Conservation (phyloP, 2,329 filamentous ascomycete species). For the Alternaria sp. region DNA sequence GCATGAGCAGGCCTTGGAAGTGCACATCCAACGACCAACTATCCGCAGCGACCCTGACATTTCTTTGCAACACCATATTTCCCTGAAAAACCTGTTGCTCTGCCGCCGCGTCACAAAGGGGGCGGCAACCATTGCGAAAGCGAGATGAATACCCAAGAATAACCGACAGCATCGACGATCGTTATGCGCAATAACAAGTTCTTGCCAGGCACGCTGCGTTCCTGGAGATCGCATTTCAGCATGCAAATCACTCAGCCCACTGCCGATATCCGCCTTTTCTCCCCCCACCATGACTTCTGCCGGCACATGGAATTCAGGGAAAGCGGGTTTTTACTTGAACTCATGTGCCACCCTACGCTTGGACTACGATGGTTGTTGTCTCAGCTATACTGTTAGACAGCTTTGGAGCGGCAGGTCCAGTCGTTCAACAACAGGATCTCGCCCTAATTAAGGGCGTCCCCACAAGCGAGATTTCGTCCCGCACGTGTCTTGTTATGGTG, state of each 20-base stretch:
- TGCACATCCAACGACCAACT: neutral
- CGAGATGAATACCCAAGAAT: neutral
- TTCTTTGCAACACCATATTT: neutral
- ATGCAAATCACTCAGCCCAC: slow-evolving; percentile 8
- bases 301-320: slow-evolving; percentile 11
- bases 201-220: slow-evolving; percentile 13
- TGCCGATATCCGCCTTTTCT: slow-evolving; percentile 11
- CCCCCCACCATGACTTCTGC: neutral
- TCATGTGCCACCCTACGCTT: neutral
- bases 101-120: slow-evolving; percentile 10
- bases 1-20: slow-evolving; percentile 6
- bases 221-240: slow-evolving; percentile 12
- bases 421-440: slow-evolving; percentile 5
- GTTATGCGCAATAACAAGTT: slow-evolving; percentile 7
- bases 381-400: neutral
- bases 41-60: neutral
- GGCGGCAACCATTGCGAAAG: neutral
- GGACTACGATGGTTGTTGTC: neutral
- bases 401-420: slow-evolving; percentile 5
- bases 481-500: neutral
- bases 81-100: slow-evolving; percentile 6
- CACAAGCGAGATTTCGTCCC: neutral
- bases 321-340: neutral
- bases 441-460: neutral
- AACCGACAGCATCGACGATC: slow-evolving; percentile 15